These are phyloP conservation scores for Phytophthora macrochlamydospora DNA, from an alignment of 352 stramenopile genomes.

Conservation along the genomic window DNA sequence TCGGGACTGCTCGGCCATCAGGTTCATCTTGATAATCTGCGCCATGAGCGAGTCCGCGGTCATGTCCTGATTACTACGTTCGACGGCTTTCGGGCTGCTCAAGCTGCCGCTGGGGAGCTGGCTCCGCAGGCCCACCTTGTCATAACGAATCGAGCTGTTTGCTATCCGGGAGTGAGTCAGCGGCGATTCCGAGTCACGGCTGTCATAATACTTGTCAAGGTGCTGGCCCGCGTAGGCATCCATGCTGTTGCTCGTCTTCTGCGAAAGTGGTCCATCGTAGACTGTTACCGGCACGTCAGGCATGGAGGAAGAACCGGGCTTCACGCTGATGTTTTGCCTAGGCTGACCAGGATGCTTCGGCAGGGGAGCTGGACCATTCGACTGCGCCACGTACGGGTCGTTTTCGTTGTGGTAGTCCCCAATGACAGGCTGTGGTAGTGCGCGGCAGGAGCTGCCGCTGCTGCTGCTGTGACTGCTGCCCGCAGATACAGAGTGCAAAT, in stretches of 20 bases:
- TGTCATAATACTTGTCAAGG: conserved; percentile 26
- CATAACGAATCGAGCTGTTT: conserved; percentile 5
- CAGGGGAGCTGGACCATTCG: conserved; percentile 10
- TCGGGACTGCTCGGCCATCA: conserved; percentile 69
- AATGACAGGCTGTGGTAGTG: conserved; percentile 33
- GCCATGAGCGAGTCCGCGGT: conserved; percentile 64
- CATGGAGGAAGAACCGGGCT: conserved; percentile 29
- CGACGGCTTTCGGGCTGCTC: conserved; percentile 14
- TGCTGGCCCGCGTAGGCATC: conserved; percentile 18
- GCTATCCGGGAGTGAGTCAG: conserved; percentile 20
- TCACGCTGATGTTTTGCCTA: conserved; percentile 19
- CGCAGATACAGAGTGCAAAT: conserved; percentile 16
- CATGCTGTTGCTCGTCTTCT: conserved; percentile 29
- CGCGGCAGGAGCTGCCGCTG: conserved; percentile 17
- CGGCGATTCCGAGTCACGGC: conserved; percentile 33
- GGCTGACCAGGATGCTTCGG: conserved; percentile 22
- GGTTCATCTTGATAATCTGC: conserved; percentile 80
- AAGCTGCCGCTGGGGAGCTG: conserved; percentile 11
- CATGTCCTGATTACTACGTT: conserved; percentile 17
- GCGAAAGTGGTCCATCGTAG: conserved; percentile 16
- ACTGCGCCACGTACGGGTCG: conserved; percentile 12
- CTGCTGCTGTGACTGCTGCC: conserved; percentile 40
- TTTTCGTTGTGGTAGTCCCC: conserved; percentile 10
- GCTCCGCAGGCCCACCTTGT: neutral
- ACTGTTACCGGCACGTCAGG: conserved; percentile 29